These are phyloP conservation scores for Castanopsis chinensis DNA, from an alignment of 306 rosid genomes.

Conservation along the genomic window DNA sequence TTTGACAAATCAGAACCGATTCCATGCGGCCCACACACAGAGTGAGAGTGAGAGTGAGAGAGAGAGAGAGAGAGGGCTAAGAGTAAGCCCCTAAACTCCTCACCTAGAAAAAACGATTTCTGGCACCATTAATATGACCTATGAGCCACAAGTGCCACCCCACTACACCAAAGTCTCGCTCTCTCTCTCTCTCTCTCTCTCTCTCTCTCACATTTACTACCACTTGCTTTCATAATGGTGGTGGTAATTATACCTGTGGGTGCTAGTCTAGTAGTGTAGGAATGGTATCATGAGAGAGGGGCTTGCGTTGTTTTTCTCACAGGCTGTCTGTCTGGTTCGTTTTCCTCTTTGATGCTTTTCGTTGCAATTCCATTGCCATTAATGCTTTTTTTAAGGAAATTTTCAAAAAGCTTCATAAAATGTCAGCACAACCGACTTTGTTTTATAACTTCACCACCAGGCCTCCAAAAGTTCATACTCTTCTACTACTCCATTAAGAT, in stretches of 20 bases:
- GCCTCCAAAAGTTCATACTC: background rate
- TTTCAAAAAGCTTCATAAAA: constrained; percentile 11
- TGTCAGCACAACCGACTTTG: constrained; percentile 26
- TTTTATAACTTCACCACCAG: no score
- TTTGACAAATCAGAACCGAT: constrained; percentile 18
- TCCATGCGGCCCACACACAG: background rate
- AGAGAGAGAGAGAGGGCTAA: background rate
- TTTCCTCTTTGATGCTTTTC: constrained; percentile 13
- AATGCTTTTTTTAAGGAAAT: constrained; percentile 29
- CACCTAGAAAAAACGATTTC: background rate
- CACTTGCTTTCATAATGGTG: background rate
- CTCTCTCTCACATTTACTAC: background rate
- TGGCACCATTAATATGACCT: background rate
- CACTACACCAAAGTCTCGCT: background rate
- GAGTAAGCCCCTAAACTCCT: background rate
- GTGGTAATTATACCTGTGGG: constrained; percentile 31
- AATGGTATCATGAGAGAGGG: background rate
- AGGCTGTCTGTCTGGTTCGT: constrained; percentile 16
- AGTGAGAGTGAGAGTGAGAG: constrained; percentile 26
- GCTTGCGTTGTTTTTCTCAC: background rate
- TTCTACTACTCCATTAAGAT: background rate
- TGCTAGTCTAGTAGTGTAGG: background rate
- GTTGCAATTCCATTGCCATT: constrained; percentile 25
- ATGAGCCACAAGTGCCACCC: background rate
- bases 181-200: background rate